Evolutionary conservation across 2,329 filamentous ascomycete genomes (phyloP), one percentile per base, ranked within the genome.

Genomic region (Pezicula radicicola): DNA sequence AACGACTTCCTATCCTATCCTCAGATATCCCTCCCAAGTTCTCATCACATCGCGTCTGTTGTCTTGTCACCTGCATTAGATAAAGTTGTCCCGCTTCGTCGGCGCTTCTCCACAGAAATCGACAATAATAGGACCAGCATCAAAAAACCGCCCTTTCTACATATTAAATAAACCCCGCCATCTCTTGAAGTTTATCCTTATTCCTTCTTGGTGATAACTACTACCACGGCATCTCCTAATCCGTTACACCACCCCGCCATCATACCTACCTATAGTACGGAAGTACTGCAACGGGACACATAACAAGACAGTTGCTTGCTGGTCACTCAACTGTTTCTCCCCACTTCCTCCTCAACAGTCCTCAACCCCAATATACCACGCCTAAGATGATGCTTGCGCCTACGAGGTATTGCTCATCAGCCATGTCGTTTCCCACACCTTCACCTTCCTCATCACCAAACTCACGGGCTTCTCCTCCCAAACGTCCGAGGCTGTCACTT

Each of bases 401-500:
- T 52, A 52, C 58, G 36, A 55, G 50, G 51, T 53, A 58, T 30
- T 61, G 52, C 46, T 50, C 58, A 50, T 48, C 63, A 53, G 43
- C 57, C 48, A 64, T 67, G 64, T 62, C 64, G 53, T 51, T 61
- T 44, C 39, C 63, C 19, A 48, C 59, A 40, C 52, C 53, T 37
- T 53, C 60, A 21, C 42, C 42, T 16, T 45, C 42, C 13, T 45
- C 21, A 16, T 45, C 42, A 16, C 42, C 42, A 12, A 12, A 18
- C 21, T 28, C 21, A 7, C 30, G 30, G 19, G 57, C 60, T 12
- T 63, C 62, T 25, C 57, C 66, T 27, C 57, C 60, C n/a, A 67
- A 67, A 48, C 55, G 65, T 63, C 82, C 83, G 3, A 74, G 80
- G 62, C 69, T 85, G 56, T 80, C 78, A 49, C 75, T 83, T 59